Evolutionary conservation across 1,139 yeast genomes (phyloP).

Genomic region (Blastobotrys serpentis): DNA sequence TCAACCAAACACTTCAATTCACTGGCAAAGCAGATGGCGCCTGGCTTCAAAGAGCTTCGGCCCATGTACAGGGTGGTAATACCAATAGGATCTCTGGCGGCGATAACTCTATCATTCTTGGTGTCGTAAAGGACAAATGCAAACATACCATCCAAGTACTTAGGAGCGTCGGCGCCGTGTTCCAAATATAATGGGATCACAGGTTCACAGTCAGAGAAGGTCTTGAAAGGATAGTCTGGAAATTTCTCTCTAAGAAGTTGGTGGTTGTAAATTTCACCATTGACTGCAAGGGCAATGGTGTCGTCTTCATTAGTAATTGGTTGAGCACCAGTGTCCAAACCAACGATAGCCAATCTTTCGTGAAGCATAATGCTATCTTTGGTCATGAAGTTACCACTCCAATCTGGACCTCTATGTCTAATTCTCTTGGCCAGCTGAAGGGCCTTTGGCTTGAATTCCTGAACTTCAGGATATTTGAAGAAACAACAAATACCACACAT

Average conservation of each 20-base stretch:
- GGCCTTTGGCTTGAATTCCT: slow-evolving; percentile 81
- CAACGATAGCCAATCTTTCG: slow-evolving; percentile 90
- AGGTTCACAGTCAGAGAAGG: slow-evolving; percentile 95
- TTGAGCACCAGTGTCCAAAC: slow-evolving; percentile 95
- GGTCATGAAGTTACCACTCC: slow-evolving; percentile 86
- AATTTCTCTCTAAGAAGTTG: slow-evolving; percentile 78
- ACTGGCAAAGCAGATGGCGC: slow-evolving; percentile 83
- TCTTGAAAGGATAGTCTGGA: slow-evolving; percentile 69
- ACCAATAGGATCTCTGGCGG: slow-evolving; percentile 98
- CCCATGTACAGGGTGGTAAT: slow-evolving; percentile 97
- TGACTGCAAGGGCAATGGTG: slow-evolving; percentile 74
- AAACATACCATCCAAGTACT: slow-evolving; percentile 94
- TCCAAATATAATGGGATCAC: slow-evolving; percentile 88
- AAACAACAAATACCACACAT: slow-evolving; percentile 99
- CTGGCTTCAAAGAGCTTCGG: slow-evolving; percentile 64
- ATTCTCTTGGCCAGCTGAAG: slow-evolving; percentile 84
- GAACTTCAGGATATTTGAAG: slow-evolving; percentile 74
- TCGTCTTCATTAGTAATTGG: slow-evolving; percentile 85
- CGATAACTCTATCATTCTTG: slow-evolving; percentile 78
- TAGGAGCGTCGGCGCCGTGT: slow-evolving; percentile 87
- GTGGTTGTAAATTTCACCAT: slow-evolving; percentile 98
- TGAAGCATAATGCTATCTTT: slow-evolving; percentile 80
- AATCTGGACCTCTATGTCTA: slow-evolving; percentile 99
- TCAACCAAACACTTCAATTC: slow-evolving; percentile 92
- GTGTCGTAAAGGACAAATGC: slow-evolving; percentile 92